Evolutionary conservation across 1,284 basidiomycete species (phyloP).

Genomic region (Microstroma glucosiphilum): DNA sequence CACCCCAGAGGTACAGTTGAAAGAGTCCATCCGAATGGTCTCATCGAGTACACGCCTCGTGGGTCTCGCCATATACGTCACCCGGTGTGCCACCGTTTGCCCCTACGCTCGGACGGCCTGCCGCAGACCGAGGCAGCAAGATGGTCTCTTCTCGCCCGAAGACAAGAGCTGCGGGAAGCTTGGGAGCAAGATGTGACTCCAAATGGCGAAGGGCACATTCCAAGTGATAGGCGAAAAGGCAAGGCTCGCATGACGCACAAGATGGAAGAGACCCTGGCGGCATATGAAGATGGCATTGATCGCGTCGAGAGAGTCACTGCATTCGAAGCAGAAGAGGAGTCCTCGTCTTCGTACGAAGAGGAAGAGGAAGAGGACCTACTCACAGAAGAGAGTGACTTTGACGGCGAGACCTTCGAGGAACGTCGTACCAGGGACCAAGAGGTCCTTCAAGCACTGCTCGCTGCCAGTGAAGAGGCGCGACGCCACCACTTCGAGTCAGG

Average conservation of each 20-base stretch:
- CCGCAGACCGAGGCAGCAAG: conserved; percentile 38
- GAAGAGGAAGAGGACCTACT: conserved; percentile 5
- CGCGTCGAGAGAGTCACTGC: background rate
- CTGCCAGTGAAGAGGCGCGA: too few relatives aligned
- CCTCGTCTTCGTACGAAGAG: background rate
- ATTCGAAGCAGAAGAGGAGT: background rate
- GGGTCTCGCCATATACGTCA: conserved; percentile 23
- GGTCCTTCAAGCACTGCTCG: too few relatives aligned
- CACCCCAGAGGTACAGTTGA: conserved; percentile 34
- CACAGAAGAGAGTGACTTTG: too few relatives aligned
- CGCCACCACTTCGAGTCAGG: background rate
- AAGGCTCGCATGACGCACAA: conserved; percentile 34
- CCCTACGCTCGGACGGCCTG: conserved; percentile 41
- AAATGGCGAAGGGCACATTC: conserved; percentile 24
- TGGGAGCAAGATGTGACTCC: conserved; percentile 32
- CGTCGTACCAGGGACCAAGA: too few relatives aligned
- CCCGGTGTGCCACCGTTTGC: conserved; percentile 16
- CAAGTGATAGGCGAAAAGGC: conserved; percentile 30
- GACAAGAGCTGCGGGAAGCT: conserved; percentile 23
- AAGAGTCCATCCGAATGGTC: conserved; percentile 38
- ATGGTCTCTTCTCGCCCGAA: conserved; percentile 36
- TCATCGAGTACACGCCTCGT: conserved; percentile 38
- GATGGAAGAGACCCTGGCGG: conserved; percentile 20
- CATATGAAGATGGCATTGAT: conserved; percentile 2
- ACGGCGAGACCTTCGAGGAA: too few relatives aligned